Conservation (phyloP, 2,329 filamentous ascomycete species). For the Dactylonectria macrodidyma region DNA sequence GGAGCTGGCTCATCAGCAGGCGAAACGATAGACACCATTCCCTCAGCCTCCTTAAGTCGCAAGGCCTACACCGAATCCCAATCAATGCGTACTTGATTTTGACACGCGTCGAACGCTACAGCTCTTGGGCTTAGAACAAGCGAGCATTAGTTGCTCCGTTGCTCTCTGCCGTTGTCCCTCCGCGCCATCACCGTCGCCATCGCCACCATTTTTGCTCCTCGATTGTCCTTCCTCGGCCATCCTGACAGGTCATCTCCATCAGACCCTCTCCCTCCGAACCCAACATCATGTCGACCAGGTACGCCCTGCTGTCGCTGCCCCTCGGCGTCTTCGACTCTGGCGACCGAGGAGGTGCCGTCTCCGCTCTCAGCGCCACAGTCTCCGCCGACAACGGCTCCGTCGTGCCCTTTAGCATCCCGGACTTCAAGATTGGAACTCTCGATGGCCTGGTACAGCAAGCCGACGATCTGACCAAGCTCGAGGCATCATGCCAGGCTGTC, state of each 20-base stretch:
- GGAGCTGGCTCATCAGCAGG: slow-evolving; percentile 35
- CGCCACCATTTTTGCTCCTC: slow-evolving; percentile 13
- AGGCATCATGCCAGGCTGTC: slow-evolving; percentile 82
- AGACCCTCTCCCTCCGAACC: slow-evolving; percentile 15
- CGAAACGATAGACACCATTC: slow-evolving; percentile 17
- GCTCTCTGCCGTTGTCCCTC: slow-evolving; percentile 12
- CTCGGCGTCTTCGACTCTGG: slow-evolving; percentile 87
- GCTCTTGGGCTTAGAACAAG: slow-evolving; percentile 19
- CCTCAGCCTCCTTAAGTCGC: slow-evolving; percentile 14
- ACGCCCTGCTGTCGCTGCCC: slow-evolving; percentile 91
- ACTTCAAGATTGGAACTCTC: slow-evolving; percentile 98
- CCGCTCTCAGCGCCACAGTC: slow-evolving; percentile 80
- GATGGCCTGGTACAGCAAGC: slow-evolving; percentile 97
- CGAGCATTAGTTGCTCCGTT: slow-evolving; percentile 18
- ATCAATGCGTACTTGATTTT: slow-evolving; percentile 30
- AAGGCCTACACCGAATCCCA: slow-evolving; percentile 1
- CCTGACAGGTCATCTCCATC: slow-evolving; percentile 6
- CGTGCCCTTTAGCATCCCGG: slow-evolving; percentile 84
- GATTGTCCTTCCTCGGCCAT: slow-evolving; percentile 18
- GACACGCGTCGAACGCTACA: slow-evolving; percentile 21
- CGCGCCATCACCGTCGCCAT: neutral
- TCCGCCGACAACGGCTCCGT: slow-evolving; percentile 82
- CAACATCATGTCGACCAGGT: slow-evolving; percentile 70
- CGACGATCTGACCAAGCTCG: slow-evolving; percentile 93
- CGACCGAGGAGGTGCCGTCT: slow-evolving; percentile 85